Percentiles rank a stretch among this genome's conserved stretches.
These are phyloP conservation scores for Hanseniaspora guilliermondii DNA, from an alignment of 805 yeast species.

Conservation along the genomic window DNA sequence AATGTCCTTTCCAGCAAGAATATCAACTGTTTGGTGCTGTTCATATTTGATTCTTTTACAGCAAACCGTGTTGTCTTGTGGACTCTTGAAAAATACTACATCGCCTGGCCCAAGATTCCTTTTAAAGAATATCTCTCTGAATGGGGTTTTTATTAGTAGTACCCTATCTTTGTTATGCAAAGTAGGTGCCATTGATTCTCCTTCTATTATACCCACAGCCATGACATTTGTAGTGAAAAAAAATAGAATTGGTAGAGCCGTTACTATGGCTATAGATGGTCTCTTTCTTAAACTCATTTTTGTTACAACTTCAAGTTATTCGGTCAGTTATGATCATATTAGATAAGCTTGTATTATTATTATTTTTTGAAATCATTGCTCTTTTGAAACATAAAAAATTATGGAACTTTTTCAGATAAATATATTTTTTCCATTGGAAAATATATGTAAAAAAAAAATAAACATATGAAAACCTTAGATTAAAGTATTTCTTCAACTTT, in stretches of 20 bases:
- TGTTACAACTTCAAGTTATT: too few relatives aligned
- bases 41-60: constrained; percentile 8
- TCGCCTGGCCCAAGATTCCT: background rate
- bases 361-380: too few relatives aligned
- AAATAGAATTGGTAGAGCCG: background rate
- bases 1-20: background rate
- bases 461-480: too few relatives aligned
- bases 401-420: too few relatives aligned
- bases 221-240: background rate
- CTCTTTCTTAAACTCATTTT: too few relatives aligned
- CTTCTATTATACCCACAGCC: constrained; percentile 10
- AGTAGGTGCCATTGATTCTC: constrained; percentile 10
- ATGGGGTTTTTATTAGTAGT: background rate
- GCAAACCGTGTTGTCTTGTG: constrained; percentile 2
- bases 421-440: too few relatives aligned
- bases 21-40: background rate
- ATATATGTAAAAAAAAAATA: too few relatives aligned
- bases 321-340: too few relatives aligned
- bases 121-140: background rate
- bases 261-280: too few relatives aligned
- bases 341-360: too few relatives aligned
- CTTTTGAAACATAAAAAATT: too few relatives aligned
- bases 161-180: background rate
- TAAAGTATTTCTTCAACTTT: too few relatives aligned
- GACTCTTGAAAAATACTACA: constrained; percentile 10